Evolutionary conservation across 768 basidiomycete genomes (phyloP), one percentile per base, ranked within the genome.

Genomic region (Phlebiopsis flavidoalba): DNA sequence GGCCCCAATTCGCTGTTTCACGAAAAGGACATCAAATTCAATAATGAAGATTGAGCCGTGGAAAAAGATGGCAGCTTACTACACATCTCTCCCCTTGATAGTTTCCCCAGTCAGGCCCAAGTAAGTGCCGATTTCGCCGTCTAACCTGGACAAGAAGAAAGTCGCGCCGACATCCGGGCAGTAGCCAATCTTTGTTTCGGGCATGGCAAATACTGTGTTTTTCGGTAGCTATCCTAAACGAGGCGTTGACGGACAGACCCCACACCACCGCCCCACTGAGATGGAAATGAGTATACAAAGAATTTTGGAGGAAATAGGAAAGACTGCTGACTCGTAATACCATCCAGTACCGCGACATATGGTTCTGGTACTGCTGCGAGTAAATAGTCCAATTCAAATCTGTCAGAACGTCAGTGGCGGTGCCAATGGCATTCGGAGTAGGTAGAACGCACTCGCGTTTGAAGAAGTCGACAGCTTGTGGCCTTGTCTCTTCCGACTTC

Each of bases 51-150:
- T 21, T 33, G 15, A 15, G 19, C 19, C 24, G 46, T 19, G 35
- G 8, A 8, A 60, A 49, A 47, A 51, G 49, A 40, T 40, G n/a
- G 8, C 33, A 26, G 80, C 92, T 77, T 66, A 94, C 93, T 92
- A 96, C 51, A 90, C 92, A 8, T 86, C 89, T 65, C 93, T 83
- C 5, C 96, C 97, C 45, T 69, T 77, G 57, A 98, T 60, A 0
- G 77, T 76, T 50, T 86, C 82, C 6, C 87, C 86, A 8, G 95
- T 98, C 65, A 99, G 75, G 11, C 86, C 93, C 47, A 98, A 84
- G 76, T 96, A 99, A n/a, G 93, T 89, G 46, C 97, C 97, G 49
- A 98, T 69, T 65, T 93, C 80, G 11, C 97, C 97, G 69, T 99
- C 97, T 62, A 98, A 75, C 64, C 88, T 84, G 40, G 94, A 87